Conservation (phyloP, 2,329 filamentous ascomycete species). For the Raffaelea ambrosiae region DNA sequence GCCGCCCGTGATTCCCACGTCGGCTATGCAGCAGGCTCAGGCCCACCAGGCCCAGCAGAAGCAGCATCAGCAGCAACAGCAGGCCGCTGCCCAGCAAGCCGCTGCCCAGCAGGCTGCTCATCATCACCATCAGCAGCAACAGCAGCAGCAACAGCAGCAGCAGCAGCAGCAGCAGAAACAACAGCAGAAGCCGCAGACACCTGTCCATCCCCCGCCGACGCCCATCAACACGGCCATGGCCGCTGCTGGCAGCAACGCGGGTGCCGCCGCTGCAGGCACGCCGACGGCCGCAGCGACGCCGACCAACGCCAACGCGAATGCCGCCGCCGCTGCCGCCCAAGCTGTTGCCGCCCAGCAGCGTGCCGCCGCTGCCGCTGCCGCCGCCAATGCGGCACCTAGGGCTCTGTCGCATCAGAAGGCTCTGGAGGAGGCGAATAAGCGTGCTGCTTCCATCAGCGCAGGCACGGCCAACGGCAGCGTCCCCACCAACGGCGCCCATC, state of each 20-base stretch:
- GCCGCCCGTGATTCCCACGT: slow-evolving; percentile 13
- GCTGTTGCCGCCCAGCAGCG: too few species aligned
- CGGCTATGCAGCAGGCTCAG: slow-evolving; percentile 10
- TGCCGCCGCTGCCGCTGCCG: too few species aligned
- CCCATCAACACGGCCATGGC: slow-evolving; percentile 42
- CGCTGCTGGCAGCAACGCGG: slow-evolving; percentile 20
- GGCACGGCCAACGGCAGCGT: slow-evolving; percentile 3
- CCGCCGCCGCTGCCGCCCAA: too few species aligned
- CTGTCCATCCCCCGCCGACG: slow-evolving; percentile 21
- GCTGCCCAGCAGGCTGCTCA: slow-evolving; percentile 14
- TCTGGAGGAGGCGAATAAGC: slow-evolving; percentile 38
- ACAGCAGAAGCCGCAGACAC: slow-evolving; percentile 17
- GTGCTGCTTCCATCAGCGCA: slow-evolving; percentile 15
- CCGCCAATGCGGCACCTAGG: slow-evolving; percentile 29
- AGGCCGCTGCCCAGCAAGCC: slow-evolving; percentile 10
- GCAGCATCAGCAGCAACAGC: slow-evolving; percentile 12
- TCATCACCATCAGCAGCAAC: slow-evolving; percentile 11
- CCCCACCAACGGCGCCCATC: neutral
- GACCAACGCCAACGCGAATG: slow-evolving; percentile 28
- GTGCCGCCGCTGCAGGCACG: slow-evolving; percentile 19
- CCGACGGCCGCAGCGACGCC: slow-evolving; percentile 32
- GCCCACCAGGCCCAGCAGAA: slow-evolving; percentile 15
- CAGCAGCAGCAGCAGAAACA: slow-evolving; percentile 13
- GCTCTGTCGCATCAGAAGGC: slow-evolving; percentile 41
- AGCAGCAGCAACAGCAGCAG: slow-evolving; percentile 14